These are phyloP conservation scores for Metschnikowia lachancei DNA, from an alignment of 805 yeast species.

Conservation along the genomic window DNA sequence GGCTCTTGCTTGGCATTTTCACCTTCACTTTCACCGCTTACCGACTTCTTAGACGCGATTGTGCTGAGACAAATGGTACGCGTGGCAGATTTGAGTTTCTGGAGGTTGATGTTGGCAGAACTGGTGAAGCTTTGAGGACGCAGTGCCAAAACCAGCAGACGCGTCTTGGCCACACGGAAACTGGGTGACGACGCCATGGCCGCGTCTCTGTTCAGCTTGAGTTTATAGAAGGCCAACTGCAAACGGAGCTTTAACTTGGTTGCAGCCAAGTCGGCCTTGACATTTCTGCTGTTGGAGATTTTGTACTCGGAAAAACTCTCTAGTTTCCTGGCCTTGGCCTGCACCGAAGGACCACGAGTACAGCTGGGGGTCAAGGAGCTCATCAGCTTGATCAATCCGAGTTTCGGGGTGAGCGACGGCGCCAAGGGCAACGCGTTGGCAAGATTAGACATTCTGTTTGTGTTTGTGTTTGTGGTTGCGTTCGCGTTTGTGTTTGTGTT, in stretches of 20 bases:
- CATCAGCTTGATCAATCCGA: conserved; percentile 17
- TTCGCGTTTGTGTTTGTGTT: too few species aligned
- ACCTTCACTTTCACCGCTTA: background rate
- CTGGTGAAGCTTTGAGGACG: conserved; percentile 8
- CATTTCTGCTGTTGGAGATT: conserved; percentile 23
- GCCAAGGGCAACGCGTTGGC: conserved; percentile 18
- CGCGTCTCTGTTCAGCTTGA: conserved; percentile 25
- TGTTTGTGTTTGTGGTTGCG: too few species aligned
- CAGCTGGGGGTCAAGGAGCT: conserved; percentile 14
- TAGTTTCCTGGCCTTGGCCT: conserved; percentile 10
- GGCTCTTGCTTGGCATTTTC: conserved; percentile 7
- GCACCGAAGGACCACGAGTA: conserved; percentile 4
- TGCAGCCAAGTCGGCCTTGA: conserved; percentile 41
- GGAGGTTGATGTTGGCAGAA: conserved; percentile 19
- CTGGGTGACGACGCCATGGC: conserved; percentile 15
- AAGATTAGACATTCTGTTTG: background rate
- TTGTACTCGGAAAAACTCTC: conserved; percentile 30
- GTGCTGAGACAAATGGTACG: conserved; percentile 14
- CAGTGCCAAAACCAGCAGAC: conserved; percentile 9
- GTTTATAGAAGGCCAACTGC: conserved; percentile 41
- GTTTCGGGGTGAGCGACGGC: conserved; percentile 19
- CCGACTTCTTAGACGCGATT: background rate
- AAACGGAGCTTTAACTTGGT: conserved; percentile 43
- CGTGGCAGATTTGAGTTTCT: conserved; percentile 7
- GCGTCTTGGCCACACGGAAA: conserved; percentile 14